These are phyloP conservation scores for Arachnomyces sp. DNA, from an alignment of 2,329 filamentous ascomycete genomes.

Conservation along the genomic window DNA sequence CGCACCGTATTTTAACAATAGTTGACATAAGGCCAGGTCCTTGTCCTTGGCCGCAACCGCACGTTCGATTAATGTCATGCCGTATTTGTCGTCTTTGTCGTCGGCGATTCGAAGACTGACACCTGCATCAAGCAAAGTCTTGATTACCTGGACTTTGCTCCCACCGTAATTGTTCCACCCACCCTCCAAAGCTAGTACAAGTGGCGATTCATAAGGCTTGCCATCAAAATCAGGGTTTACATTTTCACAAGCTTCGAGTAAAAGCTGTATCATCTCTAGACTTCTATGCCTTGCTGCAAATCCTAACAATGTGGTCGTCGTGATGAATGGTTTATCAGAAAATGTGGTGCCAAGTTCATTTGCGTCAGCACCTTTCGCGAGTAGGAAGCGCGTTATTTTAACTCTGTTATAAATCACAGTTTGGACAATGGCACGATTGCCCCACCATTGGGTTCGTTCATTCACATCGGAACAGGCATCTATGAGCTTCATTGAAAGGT, in stretches of 20 bases:
- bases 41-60: constrained; percentile 1
- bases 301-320: constrained; percentile 1
- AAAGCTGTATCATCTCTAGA: constrained; percentile 2
- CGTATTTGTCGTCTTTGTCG: background rate
- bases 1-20: constrained; percentile 2
- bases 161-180: too few species aligned
- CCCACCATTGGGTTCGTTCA: constrained; percentile 1
- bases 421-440: background rate
- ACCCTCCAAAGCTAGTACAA: constrained; percentile 2
- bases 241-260: constrained; percentile 5
- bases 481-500: constrained; percentile 1
- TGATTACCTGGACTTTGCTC: background rate
- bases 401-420: constrained; percentile 1
- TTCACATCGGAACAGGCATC: constrained; percentile 5
- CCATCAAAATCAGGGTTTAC: constrained; percentile 4
- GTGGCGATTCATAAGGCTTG: constrained; percentile 4
- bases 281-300: background rate
- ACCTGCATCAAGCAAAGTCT: constrained; percentile 3
- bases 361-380: constrained; percentile 5
- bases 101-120: constrained; percentile 1
- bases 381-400: background rate
- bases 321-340: background rate
- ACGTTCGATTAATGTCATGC: constrained; percentile 2
- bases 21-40: constrained; percentile 2
- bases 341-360: background rate